A percentile compares a stretch with the other conserved stretches of the same genome.
These are phyloP conservation scores for Aquilaria yunnanensis DNA, from an alignment of 345 rosid genomes.

Conservation along the genomic window DNA sequence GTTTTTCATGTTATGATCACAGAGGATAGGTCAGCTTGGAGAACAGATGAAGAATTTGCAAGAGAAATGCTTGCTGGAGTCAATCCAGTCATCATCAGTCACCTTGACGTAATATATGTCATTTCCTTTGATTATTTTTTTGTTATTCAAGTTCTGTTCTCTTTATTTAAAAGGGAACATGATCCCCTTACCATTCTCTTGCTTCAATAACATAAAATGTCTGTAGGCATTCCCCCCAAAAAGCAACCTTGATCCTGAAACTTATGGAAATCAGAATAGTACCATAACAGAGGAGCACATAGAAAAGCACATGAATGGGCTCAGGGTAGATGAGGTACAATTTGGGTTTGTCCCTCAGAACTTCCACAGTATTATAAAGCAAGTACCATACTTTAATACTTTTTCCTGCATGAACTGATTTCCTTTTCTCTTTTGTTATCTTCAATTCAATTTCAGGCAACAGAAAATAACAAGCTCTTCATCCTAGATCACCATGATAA, in stretches of 20 bases:
- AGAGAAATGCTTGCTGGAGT: slow-evolving; percentile 72
- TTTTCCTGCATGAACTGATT: neutral
- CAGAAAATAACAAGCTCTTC: slow-evolving; percentile 46
- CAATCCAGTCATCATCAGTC: slow-evolving; percentile 53
- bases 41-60: slow-evolving; percentile 66
- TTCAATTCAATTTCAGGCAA: slow-evolving; percentile 39
- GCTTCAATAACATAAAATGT: slow-evolving; percentile 1
- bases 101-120: slow-evolving; percentile 29
- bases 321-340: slow-evolving; percentile 46
- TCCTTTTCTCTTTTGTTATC: slow-evolving; percentile 1
- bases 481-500: slow-evolving; percentile 82
- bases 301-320: slow-evolving; percentile 56
- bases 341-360: neutral
- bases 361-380: neutral
- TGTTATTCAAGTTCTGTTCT: neutral
- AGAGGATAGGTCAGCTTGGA: slow-evolving; percentile 64
- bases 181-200: neutral
- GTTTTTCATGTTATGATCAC: slow-evolving; percentile 9
- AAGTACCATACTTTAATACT: neutral
- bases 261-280: slow-evolving; percentile 65
- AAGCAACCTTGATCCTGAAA: slow-evolving; percentile 52
- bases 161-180: neutral
- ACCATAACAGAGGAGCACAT: slow-evolving; percentile 45
- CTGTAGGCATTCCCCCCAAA: slow-evolving; percentile 72
- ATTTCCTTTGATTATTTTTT: neutral